These are phyloP conservation scores for Fomitopsis pulvina DNA, from an alignment of 768 basidiomycete genomes.

Conservation along the genomic window DNA sequence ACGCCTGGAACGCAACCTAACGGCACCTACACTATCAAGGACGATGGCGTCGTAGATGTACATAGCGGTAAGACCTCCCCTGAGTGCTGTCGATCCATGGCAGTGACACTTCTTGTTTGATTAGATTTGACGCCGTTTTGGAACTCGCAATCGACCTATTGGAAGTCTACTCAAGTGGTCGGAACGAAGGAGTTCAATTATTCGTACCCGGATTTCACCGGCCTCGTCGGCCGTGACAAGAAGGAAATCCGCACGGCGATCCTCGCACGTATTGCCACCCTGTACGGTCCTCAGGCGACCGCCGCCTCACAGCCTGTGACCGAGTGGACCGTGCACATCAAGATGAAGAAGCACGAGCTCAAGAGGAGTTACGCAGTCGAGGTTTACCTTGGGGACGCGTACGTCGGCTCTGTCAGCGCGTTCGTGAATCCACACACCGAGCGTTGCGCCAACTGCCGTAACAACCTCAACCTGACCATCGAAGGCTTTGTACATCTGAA, in stretches of 20 bases:
- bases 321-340: constrained; percentile 40
- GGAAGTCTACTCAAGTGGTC: constrained; percentile 28
- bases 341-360: constrained; percentile 36
- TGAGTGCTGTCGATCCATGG: neutral
- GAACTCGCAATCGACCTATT: constrained; percentile 30
- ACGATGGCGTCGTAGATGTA: constrained; percentile 8
- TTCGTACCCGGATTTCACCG: constrained; percentile 46
- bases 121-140: constrained; percentile 44
- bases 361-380: constrained; percentile 36
- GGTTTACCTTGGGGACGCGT: constrained; percentile 40
- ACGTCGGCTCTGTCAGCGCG: constrained; percentile 38
- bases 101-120: neutral
- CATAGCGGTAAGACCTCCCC: constrained; percentile 3
- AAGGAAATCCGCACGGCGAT: constrained; percentile 27
- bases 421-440: constrained; percentile 32
- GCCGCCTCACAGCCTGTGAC: neutral
- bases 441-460: constrained; percentile 36
- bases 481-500: constrained; percentile 17
- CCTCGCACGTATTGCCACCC: constrained; percentile 26
- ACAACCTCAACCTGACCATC: constrained; percentile 5
- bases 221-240: constrained; percentile 25
- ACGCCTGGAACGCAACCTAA: constrained; percentile 2
- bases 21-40: constrained; percentile 11
- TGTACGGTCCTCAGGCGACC: constrained; percentile 17
- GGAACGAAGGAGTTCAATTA: constrained; percentile 31